Percentiles rank a stretch among this genome's conserved stretches.
Conservation (phyloP, 441 rosid species). For the Erodium moschatum region DNA sequence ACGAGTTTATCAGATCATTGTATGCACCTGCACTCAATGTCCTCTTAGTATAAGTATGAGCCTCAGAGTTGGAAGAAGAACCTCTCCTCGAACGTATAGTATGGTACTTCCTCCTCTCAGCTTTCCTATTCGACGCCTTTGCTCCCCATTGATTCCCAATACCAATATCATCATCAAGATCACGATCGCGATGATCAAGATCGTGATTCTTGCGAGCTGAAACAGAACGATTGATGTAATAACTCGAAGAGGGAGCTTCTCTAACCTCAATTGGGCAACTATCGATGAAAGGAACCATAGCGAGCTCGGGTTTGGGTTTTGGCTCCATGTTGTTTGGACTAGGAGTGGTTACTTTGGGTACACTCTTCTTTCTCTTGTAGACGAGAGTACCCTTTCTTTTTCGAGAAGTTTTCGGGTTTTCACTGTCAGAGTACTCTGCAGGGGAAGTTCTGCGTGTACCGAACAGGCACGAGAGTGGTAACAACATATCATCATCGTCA, state of each 20-base stretch:
- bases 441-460: background rate
- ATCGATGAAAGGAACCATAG: too few relatives aligned
- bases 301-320: too few relatives aligned
- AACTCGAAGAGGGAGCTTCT: too few relatives aligned
- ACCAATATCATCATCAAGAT: slow-evolving; percentile 39
- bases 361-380: slow-evolving; percentile 15
- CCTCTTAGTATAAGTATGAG: slow-evolving; percentile 25
- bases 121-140: slow-evolving; percentile 16
- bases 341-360: too few relatives aligned
- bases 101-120: slow-evolving; percentile 21
- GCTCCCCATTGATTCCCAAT: slow-evolving; percentile 32
- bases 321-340: too few relatives aligned
- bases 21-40: slow-evolving; percentile 70
- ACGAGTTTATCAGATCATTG: slow-evolving; percentile 57
- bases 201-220: background rate
- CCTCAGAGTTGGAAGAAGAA: slow-evolving; percentile 1
- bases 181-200: slow-evolving; percentile 18
- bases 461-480: slow-evolving; percentile 48
- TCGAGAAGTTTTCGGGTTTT: background rate
- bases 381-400: slow-evolving; percentile 8
- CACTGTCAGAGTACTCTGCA: background rate
- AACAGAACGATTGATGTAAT: too few relatives aligned
- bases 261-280: too few relatives aligned
- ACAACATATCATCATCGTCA: slow-evolving; percentile 17
- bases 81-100: slow-evolving; percentile 22